Conservation (phyloP, 257 asterid species). For the Hygrophila difformis region DNA sequence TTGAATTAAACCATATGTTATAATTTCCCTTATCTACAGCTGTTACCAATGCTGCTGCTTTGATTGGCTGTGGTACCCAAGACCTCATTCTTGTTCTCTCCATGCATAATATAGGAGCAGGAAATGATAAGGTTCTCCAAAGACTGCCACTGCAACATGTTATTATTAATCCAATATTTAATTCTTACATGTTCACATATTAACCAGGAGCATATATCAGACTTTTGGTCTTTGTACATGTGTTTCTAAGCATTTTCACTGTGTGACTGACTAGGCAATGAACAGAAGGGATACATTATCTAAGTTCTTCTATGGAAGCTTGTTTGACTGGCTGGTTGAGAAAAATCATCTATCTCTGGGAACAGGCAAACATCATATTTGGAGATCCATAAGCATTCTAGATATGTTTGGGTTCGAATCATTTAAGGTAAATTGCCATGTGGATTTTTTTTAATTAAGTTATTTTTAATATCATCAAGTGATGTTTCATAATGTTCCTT, state of each 20-base stretch:
- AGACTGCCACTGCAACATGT: slow-evolving; percentile 74
- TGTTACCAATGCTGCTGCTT: slow-evolving; percentile 58
- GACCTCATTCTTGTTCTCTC: slow-evolving; percentile 73
- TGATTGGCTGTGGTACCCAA: slow-evolving; percentile 69
- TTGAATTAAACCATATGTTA: slow-evolving; percentile 13
- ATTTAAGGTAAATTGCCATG: slow-evolving; percentile 42
- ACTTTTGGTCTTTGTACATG: slow-evolving; percentile 1
- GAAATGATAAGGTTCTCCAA: slow-evolving; percentile 52
- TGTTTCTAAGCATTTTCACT: not conserved
- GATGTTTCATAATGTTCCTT: too few species aligned
- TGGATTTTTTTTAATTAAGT: not conserved
- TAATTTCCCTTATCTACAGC: slow-evolving; percentile 41
- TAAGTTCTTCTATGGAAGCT: slow-evolving; percentile 72
- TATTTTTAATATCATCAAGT: too few species aligned
- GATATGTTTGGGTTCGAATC: slow-evolving; percentile 92
- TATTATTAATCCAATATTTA: too few species aligned
- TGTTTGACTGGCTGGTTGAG: slow-evolving; percentile 87
- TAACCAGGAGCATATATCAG: too few species aligned
- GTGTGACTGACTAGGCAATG: slow-evolving; percentile 43
- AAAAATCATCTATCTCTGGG: slow-evolving; percentile 61
- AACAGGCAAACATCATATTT: slow-evolving; percentile 41
- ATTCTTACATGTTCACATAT: too few species aligned
- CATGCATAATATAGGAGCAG: slow-evolving; percentile 54
- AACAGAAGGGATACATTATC: slow-evolving; percentile 85
- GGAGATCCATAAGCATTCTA: slow-evolving; percentile 77